A percentile compares a stretch with the other conserved stretches of the same genome.
These are phyloP conservation scores for Pleurotus salmoneostramineus DNA, from an alignment of 768 basidiomycete species.

Conservation along the genomic window DNA sequence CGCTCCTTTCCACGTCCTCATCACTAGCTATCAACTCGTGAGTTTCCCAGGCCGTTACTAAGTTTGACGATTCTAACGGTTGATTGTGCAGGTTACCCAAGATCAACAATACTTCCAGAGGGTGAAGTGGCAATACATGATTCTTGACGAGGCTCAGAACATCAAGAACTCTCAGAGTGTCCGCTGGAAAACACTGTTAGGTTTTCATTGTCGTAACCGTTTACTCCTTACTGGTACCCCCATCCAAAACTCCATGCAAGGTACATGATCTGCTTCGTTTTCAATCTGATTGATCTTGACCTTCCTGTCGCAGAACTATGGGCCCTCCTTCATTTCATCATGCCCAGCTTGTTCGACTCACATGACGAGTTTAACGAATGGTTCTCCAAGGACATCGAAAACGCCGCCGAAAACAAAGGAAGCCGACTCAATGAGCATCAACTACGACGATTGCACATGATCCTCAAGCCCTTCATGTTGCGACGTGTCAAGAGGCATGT, in stretches of 20 bases:
- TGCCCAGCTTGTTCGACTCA: slow-evolving; percentile 98
- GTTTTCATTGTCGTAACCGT: slow-evolving; percentile 94
- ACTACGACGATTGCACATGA: slow-evolving; percentile 93
- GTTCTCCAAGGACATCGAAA: slow-evolving; percentile 99
- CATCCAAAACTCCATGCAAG: slow-evolving; percentile 99
- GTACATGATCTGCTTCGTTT: slow-evolving; percentile 34
- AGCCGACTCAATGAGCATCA: slow-evolving; percentile 94
- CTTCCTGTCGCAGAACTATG: slow-evolving; percentile 68
- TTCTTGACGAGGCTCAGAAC: slow-evolving; percentile 99
- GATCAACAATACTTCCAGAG: slow-evolving; percentile 98
- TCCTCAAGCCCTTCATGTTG: slow-evolving; percentile 98
- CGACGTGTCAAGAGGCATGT: slow-evolving; percentile 96
- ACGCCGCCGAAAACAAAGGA: slow-evolving; percentile 86
- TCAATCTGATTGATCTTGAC: slow-evolving; percentile 9
- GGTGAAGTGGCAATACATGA: slow-evolving; percentile 99
- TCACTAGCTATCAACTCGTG: slow-evolving; percentile 95
- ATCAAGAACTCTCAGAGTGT: slow-evolving; percentile 97
- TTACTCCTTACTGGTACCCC: slow-evolving; percentile 95
- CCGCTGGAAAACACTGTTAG: slow-evolving; percentile 95
- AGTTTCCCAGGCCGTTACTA: slow-evolving; percentile 18
- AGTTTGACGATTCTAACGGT: neutral
- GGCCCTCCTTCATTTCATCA: slow-evolving; percentile 99
- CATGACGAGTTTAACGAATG: slow-evolving; percentile 99
- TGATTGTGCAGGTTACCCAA: slow-evolving; percentile 67
- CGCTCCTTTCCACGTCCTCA: slow-evolving; percentile 93